A percentile compares a stretch with the other conserved stretches of the same genome.
Conservation (phyloP, 176 grass and related monocot species). For the Carex littledalei region DNA sequence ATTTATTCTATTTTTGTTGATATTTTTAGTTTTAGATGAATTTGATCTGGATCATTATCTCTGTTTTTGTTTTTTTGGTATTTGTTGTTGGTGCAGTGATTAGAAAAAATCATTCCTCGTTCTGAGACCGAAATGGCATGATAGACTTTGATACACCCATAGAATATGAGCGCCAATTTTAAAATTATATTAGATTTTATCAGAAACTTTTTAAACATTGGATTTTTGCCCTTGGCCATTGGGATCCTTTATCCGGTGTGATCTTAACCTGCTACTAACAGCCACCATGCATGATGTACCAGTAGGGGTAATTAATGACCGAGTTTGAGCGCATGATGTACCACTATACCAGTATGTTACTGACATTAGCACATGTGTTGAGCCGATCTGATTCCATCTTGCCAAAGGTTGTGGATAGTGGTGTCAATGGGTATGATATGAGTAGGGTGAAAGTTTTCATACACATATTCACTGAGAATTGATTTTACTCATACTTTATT, state of each 20-base stretch:
- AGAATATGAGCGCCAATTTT: conserved; percentile 34
- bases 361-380: too few species aligned
- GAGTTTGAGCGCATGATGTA: too few species aligned
- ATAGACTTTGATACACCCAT: conserved; percentile 34
- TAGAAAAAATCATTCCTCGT: conserved; percentile 45
- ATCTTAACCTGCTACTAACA: background rate
- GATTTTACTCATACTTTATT: too few species aligned
- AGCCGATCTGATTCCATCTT: too few species aligned
- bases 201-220: background rate
- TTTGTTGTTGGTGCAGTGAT: conserved; percentile 31
- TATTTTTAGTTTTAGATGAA: background rate
- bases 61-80: background rate
- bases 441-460: too few species aligned
- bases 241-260: background rate
- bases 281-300: background rate
- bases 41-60: background rate
- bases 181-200: background rate
- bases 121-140: conserved; percentile 18
- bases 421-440: too few species aligned
- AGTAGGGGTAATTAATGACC: background rate
- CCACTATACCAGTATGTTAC: background rate
- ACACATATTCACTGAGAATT: too few species aligned
- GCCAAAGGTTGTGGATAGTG: too few species aligned
- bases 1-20: background rate
- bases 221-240: background rate